Evolutionary conservation across 2,329 filamentous ascomycete species (phyloP).

Genomic region (Akanthomyces muscarius): DNA sequence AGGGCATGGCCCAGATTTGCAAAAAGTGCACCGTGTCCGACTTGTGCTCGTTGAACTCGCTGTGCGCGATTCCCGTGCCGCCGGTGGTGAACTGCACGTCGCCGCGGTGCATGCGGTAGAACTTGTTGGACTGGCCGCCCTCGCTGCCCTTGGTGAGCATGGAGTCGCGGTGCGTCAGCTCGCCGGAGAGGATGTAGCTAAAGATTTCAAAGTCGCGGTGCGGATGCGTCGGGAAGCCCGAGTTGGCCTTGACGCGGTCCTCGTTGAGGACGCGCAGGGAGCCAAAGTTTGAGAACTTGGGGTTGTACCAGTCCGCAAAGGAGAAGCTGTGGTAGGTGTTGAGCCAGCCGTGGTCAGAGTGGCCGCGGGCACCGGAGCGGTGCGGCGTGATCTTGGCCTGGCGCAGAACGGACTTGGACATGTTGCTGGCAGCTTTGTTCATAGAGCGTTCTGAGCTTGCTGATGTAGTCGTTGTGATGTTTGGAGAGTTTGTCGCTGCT

Average conservation of each 20-base stretch:
- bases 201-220: slow-evolving; percentile 90
- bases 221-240: slow-evolving; percentile 79
- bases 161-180: slow-evolving; percentile 82
- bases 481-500: slow-evolving; percentile 12
- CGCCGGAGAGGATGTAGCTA: slow-evolving; percentile 78
- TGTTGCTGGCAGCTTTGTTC: slow-evolving; percentile 42
- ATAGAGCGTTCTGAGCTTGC: slow-evolving; percentile 21
- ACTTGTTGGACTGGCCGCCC: slow-evolving; percentile 56
- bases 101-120: slow-evolving; percentile 68
- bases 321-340: slow-evolving; percentile 84
- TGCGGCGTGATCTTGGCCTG: slow-evolving; percentile 73
- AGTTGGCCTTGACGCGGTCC: slow-evolving; percentile 70
- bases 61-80: slow-evolving; percentile 76
- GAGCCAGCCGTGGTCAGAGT: slow-evolving; percentile 81
- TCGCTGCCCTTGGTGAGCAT: slow-evolving; percentile 71
- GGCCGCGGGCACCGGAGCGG: slow-evolving; percentile 66
- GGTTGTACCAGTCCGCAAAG: slow-evolving; percentile 70
- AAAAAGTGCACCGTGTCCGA: slow-evolving; percentile 74
- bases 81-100: slow-evolving; percentile 89
- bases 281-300: slow-evolving; percentile 65
- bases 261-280: slow-evolving; percentile 83
- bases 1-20: slow-evolving; percentile 84
- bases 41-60: slow-evolving; percentile 73
- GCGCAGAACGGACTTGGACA: slow-evolving; percentile 56
- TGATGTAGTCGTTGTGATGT: slow-evolving; percentile 14